Evolutionary conservation across 2,329 filamentous ascomycete species (phyloP).

Genomic region (Phialophora chinensis): DNA sequence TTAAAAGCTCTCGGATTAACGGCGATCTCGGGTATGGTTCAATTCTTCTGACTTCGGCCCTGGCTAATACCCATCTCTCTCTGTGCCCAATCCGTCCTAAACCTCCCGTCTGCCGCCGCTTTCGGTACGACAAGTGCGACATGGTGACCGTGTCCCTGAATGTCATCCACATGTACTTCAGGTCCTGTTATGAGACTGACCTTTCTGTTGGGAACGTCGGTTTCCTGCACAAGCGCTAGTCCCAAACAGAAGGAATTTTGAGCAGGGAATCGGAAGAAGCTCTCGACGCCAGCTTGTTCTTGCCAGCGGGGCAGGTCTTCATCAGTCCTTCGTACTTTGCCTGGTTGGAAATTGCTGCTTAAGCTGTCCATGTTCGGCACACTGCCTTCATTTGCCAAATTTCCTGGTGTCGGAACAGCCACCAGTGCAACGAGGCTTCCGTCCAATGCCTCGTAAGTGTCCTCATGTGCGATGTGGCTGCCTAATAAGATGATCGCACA

Average conservation of each 20-base stretch:
- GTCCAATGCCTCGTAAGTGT: slow-evolving; percentile 59
- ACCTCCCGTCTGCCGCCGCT: slow-evolving; percentile 32
- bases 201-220: slow-evolving; percentile 27
- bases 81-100: slow-evolving; percentile 28
- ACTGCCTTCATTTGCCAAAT: neutral
- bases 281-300: neutral
- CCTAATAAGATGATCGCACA: slow-evolving; percentile 59
- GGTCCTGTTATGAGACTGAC: slow-evolving; percentile 23
- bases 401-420: slow-evolving; percentile 37
- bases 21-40: neutral
- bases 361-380: neutral
- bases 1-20: neutral
- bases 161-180: slow-evolving; percentile 13
- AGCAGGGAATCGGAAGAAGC: slow-evolving; percentile 24
- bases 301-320: slow-evolving; percentile 28
- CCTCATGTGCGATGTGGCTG: slow-evolving; percentile 54
- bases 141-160: slow-evolving; percentile 18
- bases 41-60: neutral
- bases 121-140: slow-evolving; percentile 33
- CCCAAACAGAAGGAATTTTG: slow-evolving; percentile 27
- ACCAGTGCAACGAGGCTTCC: slow-evolving; percentile 62
- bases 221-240: slow-evolving; percentile 29
- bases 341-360: slow-evolving; percentile 6
- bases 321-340: slow-evolving; percentile 22
- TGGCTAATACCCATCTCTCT: slow-evolving; percentile 24